Evolutionary conservation across 805 yeast species (phyloP).

Genomic region (Myxozyma monticola): DNA sequence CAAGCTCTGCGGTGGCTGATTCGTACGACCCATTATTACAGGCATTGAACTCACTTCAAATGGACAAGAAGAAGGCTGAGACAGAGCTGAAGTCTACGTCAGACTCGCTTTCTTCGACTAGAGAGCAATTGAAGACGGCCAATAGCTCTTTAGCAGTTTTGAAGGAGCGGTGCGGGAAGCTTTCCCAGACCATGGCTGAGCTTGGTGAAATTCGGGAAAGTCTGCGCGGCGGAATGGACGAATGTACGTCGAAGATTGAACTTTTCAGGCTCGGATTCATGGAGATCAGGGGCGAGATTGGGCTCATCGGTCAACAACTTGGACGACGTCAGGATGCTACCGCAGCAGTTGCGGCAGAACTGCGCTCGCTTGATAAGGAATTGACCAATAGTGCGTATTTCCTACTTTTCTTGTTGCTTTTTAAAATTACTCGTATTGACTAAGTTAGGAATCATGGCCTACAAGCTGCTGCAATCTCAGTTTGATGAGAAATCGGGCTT

Average conservation of each 20-base stretch:
- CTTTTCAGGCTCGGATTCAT: constrained; percentile 8
- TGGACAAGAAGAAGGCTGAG: constrained; percentile 15
- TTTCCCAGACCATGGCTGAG: not conserved
- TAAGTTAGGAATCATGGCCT: constrained; percentile 14
- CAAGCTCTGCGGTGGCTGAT: no score
- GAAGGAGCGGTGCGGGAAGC: constrained; percentile 3
- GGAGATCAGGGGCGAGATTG: constrained; percentile 15
- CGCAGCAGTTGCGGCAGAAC: not conserved
- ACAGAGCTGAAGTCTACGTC: constrained; percentile 3
- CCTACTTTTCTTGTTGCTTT: not conserved
- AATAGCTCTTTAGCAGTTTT: not conserved
- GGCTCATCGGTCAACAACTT: constrained; percentile 1
- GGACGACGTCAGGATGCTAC: not conserved
- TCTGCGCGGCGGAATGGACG: constrained; percentile 22
- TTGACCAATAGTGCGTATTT: constrained; percentile 4
- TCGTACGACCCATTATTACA: constrained; percentile 15
- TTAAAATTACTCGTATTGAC: not conserved
- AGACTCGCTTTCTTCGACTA: constrained; percentile 4
- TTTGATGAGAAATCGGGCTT: constrained; percentile 25
- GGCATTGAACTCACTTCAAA: constrained; percentile 18
- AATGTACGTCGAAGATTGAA: constrained; percentile 10
- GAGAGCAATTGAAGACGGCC: constrained; percentile 6
- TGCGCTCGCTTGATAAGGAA: constrained; percentile 14
- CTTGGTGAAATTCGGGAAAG: constrained; percentile 8
- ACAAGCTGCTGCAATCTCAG: constrained; percentile 15